Conservation (phyloP, 2,329 filamentous ascomycete species). For the Rachicladosporium sp. region DNA sequence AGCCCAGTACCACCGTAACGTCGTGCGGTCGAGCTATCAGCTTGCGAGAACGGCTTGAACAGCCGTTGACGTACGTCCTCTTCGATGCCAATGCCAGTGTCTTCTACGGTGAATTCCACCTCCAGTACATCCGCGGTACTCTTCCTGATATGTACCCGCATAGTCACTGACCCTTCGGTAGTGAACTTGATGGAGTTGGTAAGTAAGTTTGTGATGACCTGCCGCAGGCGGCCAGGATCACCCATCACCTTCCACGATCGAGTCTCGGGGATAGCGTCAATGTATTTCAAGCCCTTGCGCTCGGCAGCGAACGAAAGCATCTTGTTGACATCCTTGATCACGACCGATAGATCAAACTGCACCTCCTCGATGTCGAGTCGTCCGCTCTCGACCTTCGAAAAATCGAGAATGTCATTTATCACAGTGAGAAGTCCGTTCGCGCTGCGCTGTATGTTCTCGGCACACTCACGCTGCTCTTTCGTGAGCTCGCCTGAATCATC, state of each 20-base stretch:
- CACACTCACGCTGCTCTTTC: constrained; percentile 60
- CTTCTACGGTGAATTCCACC: constrained; percentile 60
- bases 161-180: constrained; percentile 52
- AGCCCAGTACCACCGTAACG: constrained; percentile 70
- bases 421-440: constrained; percentile 73
- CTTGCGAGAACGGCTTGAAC: constrained; percentile 73
- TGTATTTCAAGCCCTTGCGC: constrained; percentile 64
- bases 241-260: constrained; percentile 66
- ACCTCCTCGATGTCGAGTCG: constrained; percentile 68
- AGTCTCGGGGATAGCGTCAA: constrained; percentile 50
- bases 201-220: constrained; percentile 69
- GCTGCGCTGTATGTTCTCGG: constrained; percentile 66
- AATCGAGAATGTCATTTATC: constrained; percentile 84
- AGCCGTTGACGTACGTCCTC: constrained; percentile 60
- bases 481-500: constrained; percentile 42
- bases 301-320: constrained; percentile 80
- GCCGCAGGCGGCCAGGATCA: constrained; percentile 70
- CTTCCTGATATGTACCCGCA: constrained; percentile 51
- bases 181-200: constrained; percentile 71
- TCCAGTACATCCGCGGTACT: constrained; percentile 54
- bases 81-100: constrained; percentile 72
- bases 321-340: constrained; percentile 68
- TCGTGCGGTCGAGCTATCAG: constrained; percentile 65
- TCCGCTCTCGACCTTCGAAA: constrained; percentile 75
- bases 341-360: constrained; percentile 61